These are phyloP conservation scores for Parasitella parasitica DNA, from an alignment of 371 early-diverging fungal genomes.

Conservation along the genomic window DNA sequence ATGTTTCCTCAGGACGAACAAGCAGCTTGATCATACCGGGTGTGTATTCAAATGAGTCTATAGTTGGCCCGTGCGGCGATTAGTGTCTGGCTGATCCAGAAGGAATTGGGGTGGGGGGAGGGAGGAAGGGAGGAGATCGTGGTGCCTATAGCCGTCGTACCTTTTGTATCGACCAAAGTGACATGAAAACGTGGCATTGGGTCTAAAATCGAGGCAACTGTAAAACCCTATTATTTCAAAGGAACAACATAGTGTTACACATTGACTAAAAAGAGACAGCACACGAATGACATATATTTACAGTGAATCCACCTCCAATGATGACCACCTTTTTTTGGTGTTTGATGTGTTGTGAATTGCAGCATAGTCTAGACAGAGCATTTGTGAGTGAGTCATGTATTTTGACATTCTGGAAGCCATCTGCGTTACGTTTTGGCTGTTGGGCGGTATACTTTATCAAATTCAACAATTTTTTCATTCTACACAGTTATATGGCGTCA, in stretches of 20 bases:
- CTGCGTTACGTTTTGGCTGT: neutral
- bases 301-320: conserved; percentile 44
- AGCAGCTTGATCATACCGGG: conserved; percentile 37
- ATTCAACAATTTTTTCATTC: conserved; percentile 27
- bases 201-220: conserved; percentile 40
- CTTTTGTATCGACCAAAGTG: conserved; percentile 42
- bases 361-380: neutral
- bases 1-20: conserved; percentile 33
- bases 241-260: neutral
- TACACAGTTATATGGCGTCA: too few relatives aligned
- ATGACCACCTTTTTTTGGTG: conserved; percentile 30
- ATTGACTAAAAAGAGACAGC: neutral
- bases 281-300: conserved; percentile 7
- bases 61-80: neutral
- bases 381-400: neutral
- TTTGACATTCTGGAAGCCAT: conserved; percentile 7
- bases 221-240: conserved; percentile 38
- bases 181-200: conserved; percentile 44
- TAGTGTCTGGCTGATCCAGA: neutral
- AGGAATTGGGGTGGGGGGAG: too few relatives aligned
- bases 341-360: neutral
- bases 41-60: conserved; percentile 44
- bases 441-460: conserved; percentile 5
- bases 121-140: too few relatives aligned
- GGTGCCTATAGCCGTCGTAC: too few relatives aligned